Evolutionary conservation across 331 rosid genomes (phyloP), one percentile per base, ranked within the genome.

Genomic region (Prunus yedoensis): DNA sequence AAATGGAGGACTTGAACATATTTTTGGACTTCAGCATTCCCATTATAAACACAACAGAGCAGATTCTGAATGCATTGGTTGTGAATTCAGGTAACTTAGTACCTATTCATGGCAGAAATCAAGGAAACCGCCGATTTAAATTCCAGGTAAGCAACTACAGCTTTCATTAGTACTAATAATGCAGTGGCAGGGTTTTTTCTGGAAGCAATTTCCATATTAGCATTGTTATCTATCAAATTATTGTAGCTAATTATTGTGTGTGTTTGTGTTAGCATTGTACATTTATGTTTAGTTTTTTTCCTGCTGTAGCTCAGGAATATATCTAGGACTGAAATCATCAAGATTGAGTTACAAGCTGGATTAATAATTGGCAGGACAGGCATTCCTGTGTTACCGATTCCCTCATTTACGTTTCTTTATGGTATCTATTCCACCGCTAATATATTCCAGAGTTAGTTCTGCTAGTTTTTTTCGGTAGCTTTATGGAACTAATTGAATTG

Each of bases 1-100:
- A 88, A 84, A 46, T 75, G 71, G 91, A 84, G 73, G 87, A 88
- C 73, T 11, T 90, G 73, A 51, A 78, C 28, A 38, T 90, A 64
- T 90, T 84, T 82, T 69, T 90, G 82, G 91, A 87, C 78, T 90
- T 90, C 58, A 86, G 85, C 71, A 83, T 77, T 77, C 88, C 92
- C 64, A 57, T 85, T 32, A 60, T 72, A 51, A 90, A 90, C 82
- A 84, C 92, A 30, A 88, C 96, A 1, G 70, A 83, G 45, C 85
- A 90, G 81, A 73, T 90, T 64, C 77, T 75, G 10, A 86, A 76
- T 15, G 83, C 91, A 73, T 78, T 86, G 35, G 78, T 35, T 56
- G 88, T 83, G 70, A 88, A 81, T 78, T 79, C 70, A 28, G 88
- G 88, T 21, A n/a, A 64, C 70, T 74, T 88, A 59, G 32, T 81